phyloP scores from a whole-genome alignment of 73 alveolate genomes.

The Tetrahymena elliotti region DNA sequence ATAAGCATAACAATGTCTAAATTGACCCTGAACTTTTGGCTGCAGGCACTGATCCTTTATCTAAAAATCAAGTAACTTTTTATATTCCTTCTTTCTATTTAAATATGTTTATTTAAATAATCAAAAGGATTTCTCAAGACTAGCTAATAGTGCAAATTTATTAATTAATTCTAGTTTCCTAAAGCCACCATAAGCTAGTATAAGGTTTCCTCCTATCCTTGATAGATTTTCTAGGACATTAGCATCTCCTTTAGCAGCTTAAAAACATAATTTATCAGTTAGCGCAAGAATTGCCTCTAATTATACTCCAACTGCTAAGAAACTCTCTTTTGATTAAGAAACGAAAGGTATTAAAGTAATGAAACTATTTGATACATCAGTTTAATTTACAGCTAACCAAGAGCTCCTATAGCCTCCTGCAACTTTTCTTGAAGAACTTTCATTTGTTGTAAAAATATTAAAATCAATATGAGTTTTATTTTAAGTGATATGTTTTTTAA shows the following conservation, averaged over 20 bases:
- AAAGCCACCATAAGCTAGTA: slow-evolving; percentile 72
- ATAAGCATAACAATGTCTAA: background rate
- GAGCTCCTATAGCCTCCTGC: slow-evolving; percentile 60
- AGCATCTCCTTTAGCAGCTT: slow-evolving; percentile 89
- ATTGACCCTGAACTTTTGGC: slow-evolving; percentile 63
- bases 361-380: slow-evolving; percentile 55
- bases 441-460: slow-evolving; percentile 32
- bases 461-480: no score
- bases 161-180: slow-evolving; percentile 58
- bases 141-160: slow-evolving; percentile 62
- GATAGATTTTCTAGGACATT: slow-evolving; percentile 89
- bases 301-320: slow-evolving; percentile 66
- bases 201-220: slow-evolving; percentile 91
- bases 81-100: background rate
- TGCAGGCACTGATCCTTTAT: slow-evolving; percentile 85
- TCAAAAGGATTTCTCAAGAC: slow-evolving; percentile 60
- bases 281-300: slow-evolving; percentile 80
- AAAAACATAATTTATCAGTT: slow-evolving; percentile 73
- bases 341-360: slow-evolving; percentile 64
- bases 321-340: slow-evolving; percentile 73
- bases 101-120: background rate
- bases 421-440: slow-evolving; percentile 51
- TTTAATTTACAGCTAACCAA: slow-evolving; percentile 58
- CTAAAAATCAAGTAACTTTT: slow-evolving; percentile 35
- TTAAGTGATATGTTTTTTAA: no score